Evolutionary conservation across 2,329 filamentous ascomycete genomes (phyloP).

Genomic region (Ambrosiella xylebori): DNA sequence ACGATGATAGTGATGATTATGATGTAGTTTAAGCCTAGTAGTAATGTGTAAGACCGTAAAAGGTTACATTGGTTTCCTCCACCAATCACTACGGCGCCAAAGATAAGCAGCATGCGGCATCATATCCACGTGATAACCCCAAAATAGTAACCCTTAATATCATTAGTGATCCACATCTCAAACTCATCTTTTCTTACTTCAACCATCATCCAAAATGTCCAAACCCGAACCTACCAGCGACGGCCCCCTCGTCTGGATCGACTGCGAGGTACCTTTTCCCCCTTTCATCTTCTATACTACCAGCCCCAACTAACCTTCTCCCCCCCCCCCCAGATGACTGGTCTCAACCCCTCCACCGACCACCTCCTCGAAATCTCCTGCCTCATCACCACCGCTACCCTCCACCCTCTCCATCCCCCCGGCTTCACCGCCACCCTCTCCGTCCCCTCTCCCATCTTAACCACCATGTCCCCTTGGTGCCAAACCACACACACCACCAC

Average conservation of each 20-base stretch:
- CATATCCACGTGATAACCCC: not conserved
- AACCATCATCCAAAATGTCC: not conserved
- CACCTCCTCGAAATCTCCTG: conserved; percentile 85
- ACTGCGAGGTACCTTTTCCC: conserved; percentile 33
- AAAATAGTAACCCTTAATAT: not conserved
- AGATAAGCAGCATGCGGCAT: too few species aligned
- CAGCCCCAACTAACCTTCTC: not conserved
- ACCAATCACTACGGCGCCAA: too few species aligned
- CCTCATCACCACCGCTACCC: conserved; percentile 67
- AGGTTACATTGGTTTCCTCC: too few species aligned
- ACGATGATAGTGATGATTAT: not conserved
- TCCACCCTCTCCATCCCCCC: conserved; percentile 55
- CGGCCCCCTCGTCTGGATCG: conserved; percentile 71
- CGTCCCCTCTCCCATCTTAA: conserved; percentile 51
- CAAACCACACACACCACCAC: conserved; percentile 58
- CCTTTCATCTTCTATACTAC: not conserved
- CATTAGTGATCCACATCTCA: not conserved
- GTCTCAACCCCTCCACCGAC: conserved; percentile 52
- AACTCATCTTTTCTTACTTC: not conserved
- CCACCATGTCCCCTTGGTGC: conserved; percentile 81
- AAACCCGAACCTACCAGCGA: conserved; percentile 13
- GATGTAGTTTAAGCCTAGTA: too few species aligned
- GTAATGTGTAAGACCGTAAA: too few species aligned
- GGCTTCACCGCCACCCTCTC: conserved; percentile 73
- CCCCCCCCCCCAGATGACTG: conserved; percentile 57